A percentile compares a stretch with the other conserved stretches of the same genome.
These are phyloP conservation scores for Thuja plicata DNA, from an alignment of 83 land plant species.

Conservation along the genomic window DNA sequence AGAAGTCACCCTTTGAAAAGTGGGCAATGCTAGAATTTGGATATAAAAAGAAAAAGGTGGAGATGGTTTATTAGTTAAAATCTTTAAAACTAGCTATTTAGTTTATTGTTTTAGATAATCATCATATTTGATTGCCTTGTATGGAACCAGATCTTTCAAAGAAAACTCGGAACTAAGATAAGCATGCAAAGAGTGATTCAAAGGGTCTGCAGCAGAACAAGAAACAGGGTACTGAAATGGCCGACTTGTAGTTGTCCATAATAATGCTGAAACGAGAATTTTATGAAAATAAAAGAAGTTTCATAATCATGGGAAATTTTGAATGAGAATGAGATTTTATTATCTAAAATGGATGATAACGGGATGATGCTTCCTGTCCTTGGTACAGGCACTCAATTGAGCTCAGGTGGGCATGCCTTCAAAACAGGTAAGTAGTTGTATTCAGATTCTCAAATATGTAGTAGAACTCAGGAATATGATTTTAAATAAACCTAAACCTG, in stretches of 20 bases:
- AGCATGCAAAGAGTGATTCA: too few species aligned
- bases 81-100: too few species aligned
- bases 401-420: not conserved
- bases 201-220: too few species aligned
- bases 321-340: not conserved
- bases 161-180: not conserved
- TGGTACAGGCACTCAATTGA: not conserved
- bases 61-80: too few species aligned
- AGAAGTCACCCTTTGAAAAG: not conserved
- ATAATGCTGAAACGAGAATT: too few species aligned
- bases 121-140: not conserved
- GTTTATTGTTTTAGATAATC: not conserved
- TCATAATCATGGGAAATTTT: too few species aligned
- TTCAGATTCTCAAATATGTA: too few species aligned
- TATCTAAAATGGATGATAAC: not conserved
- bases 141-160: not conserved
- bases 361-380: too few species aligned
- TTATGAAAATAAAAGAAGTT: too few species aligned
- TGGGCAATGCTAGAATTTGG: not conserved
- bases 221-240: too few species aligned
- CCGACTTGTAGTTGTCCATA: too few species aligned
- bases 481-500: not conserved
- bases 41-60: not conserved
- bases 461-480: too few species aligned
- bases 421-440: not conserved